Base-by-base conservation (phyloP, 2,329 filamentous ascomycete species). In the Fusarium goolgardi region DNA sequence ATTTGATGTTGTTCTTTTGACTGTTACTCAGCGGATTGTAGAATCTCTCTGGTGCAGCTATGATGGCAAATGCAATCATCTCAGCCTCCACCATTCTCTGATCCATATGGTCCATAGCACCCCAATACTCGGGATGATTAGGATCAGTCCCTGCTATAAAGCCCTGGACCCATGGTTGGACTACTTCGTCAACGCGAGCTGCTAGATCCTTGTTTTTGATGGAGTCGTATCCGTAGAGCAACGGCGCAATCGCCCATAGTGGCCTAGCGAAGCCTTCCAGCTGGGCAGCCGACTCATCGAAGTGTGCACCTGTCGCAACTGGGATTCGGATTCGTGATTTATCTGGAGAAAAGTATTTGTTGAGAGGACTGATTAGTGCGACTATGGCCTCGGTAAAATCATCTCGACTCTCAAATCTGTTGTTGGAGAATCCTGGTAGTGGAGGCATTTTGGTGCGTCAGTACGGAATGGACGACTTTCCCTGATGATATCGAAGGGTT, bases 11-110 rank as follows among this genome's bases (percentile, higher is more conserved):
- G 0, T 32, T 18, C 32, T 79, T 80, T 5, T 75, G 72, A 5
- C 55, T n/a, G 0, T 70, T 53, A 2, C 58, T 73, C 8, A 82
- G 67, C 0, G 71, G 66, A 12, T 74, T 75, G 62, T 83, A 80
- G 4, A 75, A 69, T 5, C 40, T 60, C 2, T 76, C 69, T 2
- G 84, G 83, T 0, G 82, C 80, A 4, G 76, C 72, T 1, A 86
- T 75, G 2, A 86, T 73, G 0, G 83, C 82, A 67, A 82, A 84
- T 0, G 82, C 79, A 5, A 86, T 78, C 27, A 83, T 82, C 67
- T 86, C 84, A 40, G 83, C 80, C 65, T 86, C 84, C 0, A 86
- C 84, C 84, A 86, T 86, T 3, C 83, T 73, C 66, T 86, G 84
- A 49, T 86, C 83, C 21, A 77, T 77, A 6, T 83, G 71, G 0